Evolutionary conservation across 805 yeast species (phyloP), one percentile per base, ranked within the genome.

Genomic region (Lipomyces orientalis): DNA sequence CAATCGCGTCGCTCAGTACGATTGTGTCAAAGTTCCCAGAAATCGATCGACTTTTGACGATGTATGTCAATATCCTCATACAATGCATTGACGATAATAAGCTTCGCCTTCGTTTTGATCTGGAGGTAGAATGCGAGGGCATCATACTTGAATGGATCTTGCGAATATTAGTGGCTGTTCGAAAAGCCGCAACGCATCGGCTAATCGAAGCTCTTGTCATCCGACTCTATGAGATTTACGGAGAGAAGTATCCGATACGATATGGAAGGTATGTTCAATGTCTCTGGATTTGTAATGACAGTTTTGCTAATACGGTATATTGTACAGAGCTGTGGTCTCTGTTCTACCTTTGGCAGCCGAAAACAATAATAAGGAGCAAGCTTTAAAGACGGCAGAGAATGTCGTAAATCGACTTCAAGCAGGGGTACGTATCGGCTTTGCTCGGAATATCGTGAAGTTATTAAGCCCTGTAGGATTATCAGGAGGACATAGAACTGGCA

Each of bases 61-160:
- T 58, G 29, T 39, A 62, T 4, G 66, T 58, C n/a, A 56, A 56
- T 25, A 51, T 29, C 8, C 1, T 35, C 10, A n/a, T 19, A 4
- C 64, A 46, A 14, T 10, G 54, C n/a, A 5, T 7, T 4, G 33
- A 14, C 25, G 57, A 16, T 5, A 3, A 9, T 8, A 5, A 10
- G 14, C 5, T 25, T 3, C 52, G 25, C 4, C 6, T n/a, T 7
- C 39, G 43, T 4, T 63, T 62, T 29, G 57, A 37, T 4, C 37
- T 62, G 5, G 51, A 52, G 1, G 22, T 39, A 22, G 57, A 31
- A 14, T 51, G 56, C 33, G 43, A 59, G 49, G 71, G 69, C 2
- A n/a, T 62, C 19, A 39, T 62, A 14, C 29, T 68, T 14, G 71
- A 68, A 34, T 65, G 69, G 69, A 12, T 55, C 7, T 29, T 63